Base-by-base conservation (phyloP, 163 green algal genomes). In the Picocystis sp. region DNA sequence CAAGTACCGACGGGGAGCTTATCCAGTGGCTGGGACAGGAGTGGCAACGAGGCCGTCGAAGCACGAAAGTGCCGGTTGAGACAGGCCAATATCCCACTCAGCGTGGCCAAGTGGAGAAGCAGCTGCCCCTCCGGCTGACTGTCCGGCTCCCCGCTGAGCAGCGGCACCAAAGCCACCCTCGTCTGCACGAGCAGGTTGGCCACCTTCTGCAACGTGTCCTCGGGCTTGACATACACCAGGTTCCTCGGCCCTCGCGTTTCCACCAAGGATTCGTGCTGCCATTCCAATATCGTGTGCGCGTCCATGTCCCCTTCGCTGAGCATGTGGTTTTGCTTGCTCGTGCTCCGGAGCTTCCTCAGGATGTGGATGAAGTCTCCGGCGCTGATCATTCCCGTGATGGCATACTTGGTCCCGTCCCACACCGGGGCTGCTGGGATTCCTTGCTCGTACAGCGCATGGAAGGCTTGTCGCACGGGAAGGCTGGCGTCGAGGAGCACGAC, bases 281-380 rank as follows among this genome's bases (percentile, higher is more conserved):
- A 76, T 43, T 47, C 61, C 35, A 74, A 59, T 45, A 97, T 91
- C 2, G 82, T 95, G 71, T 91, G 76, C 51, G 67, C 63, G 54
- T 96, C 88, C 77, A 95, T 92, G 60, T 96, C 82, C 38, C 65
- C 72, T 56, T 96, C 84, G 52, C 65, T 86, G 62, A 94, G 66
- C 43, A 43, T 50, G 64, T 24, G 47, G 5, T 76, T 38, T 38
- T 38, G 29, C 29, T 38, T 24, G n/a, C 47, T 54, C 47, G 55
- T 72, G 52, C 66, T 65, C 14, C 76, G 66, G 47, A 89, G 64
- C 13, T 73, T 75, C 54, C 68, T 71, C 52, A 98, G 69, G 47
- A 88, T 87, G 58, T 81, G 70, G 57, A 97, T 97, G 73, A 99
- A 99, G 72, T 99, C 87, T 1, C 68, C 83, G 8, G 87, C 86